These are phyloP conservation scores for Cnidoscolus chayamansa DNA, from an alignment of 441 rosid genomes.

Conservation along the genomic window DNA sequence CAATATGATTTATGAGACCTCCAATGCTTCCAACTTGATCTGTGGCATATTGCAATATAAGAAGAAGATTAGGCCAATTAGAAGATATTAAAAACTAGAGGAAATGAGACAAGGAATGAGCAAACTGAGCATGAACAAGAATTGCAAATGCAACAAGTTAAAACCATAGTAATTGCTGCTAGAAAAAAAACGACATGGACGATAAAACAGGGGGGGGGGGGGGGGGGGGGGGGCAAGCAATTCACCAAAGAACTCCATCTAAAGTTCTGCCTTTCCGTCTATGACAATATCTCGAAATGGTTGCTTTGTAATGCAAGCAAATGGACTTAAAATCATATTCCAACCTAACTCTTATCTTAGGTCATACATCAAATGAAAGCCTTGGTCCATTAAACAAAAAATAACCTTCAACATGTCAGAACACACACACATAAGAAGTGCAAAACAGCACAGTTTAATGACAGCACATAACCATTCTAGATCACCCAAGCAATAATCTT, in stretches of 20 bases:
- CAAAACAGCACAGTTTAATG: neutral
- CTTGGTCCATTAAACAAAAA: neutral
- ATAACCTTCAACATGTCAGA: neutral
- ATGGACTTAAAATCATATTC: neutral
- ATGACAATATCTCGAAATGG: neutral
- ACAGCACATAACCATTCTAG: neutral
- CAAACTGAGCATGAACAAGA: neutral
- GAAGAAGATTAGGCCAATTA: constrained; percentile 15
- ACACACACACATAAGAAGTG: neutral
- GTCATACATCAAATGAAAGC: neutral
- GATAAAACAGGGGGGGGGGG: neutral
- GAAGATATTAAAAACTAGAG: neutral
- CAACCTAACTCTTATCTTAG: neutral
- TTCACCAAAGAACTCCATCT: neutral
- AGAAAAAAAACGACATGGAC: neutral
- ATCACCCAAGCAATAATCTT: neutral
- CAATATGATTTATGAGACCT: constrained; percentile 41
- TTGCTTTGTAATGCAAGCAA: neutral
- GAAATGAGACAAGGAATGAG: neutral
- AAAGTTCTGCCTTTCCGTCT: neutral
- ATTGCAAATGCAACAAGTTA: neutral
- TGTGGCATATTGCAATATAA: constrained; percentile 25
- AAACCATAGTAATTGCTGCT: neutral
- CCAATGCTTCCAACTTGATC: constrained; percentile 41
- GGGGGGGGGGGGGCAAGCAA: neutral